These are phyloP conservation scores for Keithomyces neogunnii DNA, from an alignment of 2,329 filamentous ascomycete species.

Conservation along the genomic window DNA sequence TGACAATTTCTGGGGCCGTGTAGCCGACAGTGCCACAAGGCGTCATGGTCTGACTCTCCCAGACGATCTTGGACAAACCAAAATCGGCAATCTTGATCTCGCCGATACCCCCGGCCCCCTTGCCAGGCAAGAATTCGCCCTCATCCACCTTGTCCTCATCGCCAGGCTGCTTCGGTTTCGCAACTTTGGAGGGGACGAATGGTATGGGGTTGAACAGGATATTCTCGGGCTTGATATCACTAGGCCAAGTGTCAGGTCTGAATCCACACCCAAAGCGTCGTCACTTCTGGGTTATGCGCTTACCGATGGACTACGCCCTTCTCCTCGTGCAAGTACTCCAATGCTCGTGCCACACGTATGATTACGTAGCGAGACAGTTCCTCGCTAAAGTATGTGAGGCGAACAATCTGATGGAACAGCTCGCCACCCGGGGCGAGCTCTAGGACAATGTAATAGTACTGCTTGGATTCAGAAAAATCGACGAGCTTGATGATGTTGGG, in stretches of 20 bases:
- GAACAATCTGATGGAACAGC: constrained; percentile 96
- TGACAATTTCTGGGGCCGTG: constrained; percentile 96
- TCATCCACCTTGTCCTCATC: constrained; percentile 98
- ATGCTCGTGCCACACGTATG: constrained; percentile 83
- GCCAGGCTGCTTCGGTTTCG: constrained; percentile 73
- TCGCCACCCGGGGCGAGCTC: constrained; percentile 94
- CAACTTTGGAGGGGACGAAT: constrained; percentile 69
- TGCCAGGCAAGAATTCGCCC: constrained; percentile 77
- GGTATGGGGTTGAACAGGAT: constrained; percentile 85
- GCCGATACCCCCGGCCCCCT: constrained; percentile 85
- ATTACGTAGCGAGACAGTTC: constrained; percentile 93
- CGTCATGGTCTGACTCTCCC: constrained; percentile 97
- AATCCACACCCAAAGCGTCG: neutral
- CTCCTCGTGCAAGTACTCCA: constrained; percentile 91
- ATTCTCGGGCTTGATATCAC: constrained; percentile 98
- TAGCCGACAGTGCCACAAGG: constrained; percentile 98
- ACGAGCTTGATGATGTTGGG: constrained; percentile 92
- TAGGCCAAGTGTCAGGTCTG: constrained; percentile 25
- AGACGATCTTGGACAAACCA: constrained; percentile 93
- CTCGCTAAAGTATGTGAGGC: constrained; percentile 97
- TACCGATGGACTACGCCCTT: constrained; percentile 96
- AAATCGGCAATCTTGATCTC: constrained; percentile 97
- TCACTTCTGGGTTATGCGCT: constrained; percentile 21
- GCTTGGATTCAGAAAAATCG: constrained; percentile 84
- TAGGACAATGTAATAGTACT: constrained; percentile 97